Evolutionary conservation across 345 rosid genomes (phyloP).

Genomic region (Combretum micranthum): DNA sequence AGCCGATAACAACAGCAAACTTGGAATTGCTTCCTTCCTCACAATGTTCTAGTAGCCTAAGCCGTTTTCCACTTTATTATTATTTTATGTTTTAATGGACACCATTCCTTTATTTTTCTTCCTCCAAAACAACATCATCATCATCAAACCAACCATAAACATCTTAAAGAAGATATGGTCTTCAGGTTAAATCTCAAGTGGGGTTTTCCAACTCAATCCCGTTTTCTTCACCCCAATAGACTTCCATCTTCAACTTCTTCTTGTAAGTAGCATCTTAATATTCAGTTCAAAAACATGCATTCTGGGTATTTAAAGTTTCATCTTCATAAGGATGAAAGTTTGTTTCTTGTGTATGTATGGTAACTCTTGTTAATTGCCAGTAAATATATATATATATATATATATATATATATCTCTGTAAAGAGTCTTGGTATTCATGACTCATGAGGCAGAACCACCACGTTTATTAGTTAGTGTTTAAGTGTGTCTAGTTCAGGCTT

Average conservation of each 20-base stretch:
- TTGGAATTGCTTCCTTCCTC: neutral
- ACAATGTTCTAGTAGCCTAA: conserved; percentile 3
- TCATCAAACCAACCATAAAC: neutral
- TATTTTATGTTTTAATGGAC: conserved; percentile 21
- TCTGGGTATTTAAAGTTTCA: too few relatives aligned
- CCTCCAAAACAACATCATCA: neutral
- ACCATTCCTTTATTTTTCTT: conserved; percentile 6
- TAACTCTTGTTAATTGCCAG: too few relatives aligned
- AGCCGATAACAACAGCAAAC: conserved; percentile 8
- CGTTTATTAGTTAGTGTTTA: too few relatives aligned
- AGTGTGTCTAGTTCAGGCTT: too few relatives aligned
- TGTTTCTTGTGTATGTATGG: too few relatives aligned
- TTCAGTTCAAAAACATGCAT: neutral
- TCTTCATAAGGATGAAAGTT: neutral
- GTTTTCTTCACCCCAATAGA: conserved; percentile 10
- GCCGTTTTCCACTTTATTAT: conserved; percentile 6
- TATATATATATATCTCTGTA: too few relatives aligned
- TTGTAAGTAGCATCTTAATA: conserved; percentile 18
- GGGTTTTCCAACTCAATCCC: conserved; percentile 31
- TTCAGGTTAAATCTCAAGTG: conserved; percentile 36
- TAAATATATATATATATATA: too few relatives aligned
- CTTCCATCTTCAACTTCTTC: conserved; percentile 26
- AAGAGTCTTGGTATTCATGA: too few relatives aligned
- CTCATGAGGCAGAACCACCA: too few relatives aligned
- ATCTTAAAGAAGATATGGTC: conserved; percentile 23